Base-by-base conservation (phyloP, 352 stramenopile species). In the Globisporangium ultimum region DNA sequence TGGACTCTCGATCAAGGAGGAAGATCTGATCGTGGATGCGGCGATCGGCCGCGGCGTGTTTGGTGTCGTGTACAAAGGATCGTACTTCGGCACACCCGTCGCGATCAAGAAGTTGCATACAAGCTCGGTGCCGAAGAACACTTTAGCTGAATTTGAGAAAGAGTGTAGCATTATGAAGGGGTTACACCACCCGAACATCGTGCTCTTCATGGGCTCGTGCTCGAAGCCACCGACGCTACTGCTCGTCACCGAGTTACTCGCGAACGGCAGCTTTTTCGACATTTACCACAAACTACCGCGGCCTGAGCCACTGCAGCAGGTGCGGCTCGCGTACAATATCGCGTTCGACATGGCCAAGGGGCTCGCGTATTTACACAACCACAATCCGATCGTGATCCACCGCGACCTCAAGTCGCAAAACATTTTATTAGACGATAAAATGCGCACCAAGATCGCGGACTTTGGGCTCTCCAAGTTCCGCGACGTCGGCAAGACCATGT, bases 331-430 rank as follows among this genome's bases (percentile, higher is more conserved):
- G 24, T 87, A 84, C 67, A 93, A 85, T 43, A 76, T 95, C 38
- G 84, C 79, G n/a, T 90, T 95, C 53, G 82, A 96, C 60, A 93
- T 96, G 63, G 89, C 94, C 7, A 89, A 96, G 58, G 94, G 95
- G 18, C 93, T 99, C 47, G 85, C 94, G 38, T 99, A 99, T 68
- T 67, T 99, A 51, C 97, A 99, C 81, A 96, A 92, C 48, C 94
- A 98, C 74, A 96, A 98, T 64, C 94, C 95, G 32, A 93, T 96
- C 48, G 96, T 99, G 68, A 98, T 99, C 68, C 97, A 99, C 82
- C 88, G 97, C 13, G 81, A 90, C 42, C 69, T 91, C 50, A 93
- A 89, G 64, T 91, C 78, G 12, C 80, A 89, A 54, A 91, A 91
- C 60, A 91, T 91, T 34, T 55, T 93, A 9, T 62, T 91, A 28